Percentiles rank a stretch among this genome's conserved stretches.
phyloP scores from a whole-genome alignment of 192 early-diverging fungal genomes.

The Rhizoclosmatium globosum region DNA sequence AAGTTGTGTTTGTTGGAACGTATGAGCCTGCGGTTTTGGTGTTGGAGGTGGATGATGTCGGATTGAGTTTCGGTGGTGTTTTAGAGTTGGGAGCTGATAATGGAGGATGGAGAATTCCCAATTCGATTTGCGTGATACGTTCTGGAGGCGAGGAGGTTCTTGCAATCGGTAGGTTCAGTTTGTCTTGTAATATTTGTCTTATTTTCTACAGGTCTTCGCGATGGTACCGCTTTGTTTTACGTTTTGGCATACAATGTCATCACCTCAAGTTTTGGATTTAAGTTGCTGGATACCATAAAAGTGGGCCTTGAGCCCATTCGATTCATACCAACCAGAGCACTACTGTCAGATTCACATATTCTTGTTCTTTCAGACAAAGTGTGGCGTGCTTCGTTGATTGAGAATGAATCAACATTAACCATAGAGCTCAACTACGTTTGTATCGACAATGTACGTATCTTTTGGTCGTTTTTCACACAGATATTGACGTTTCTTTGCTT shows the following conservation, averaged over 20 bases:
- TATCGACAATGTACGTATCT: too few species aligned
- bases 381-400: not conserved
- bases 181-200: not conserved
- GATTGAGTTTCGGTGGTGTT: too few species aligned
- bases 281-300: not conserved
- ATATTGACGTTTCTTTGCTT: too few species aligned
- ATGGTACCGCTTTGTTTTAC: not conserved
- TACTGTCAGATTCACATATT: not conserved
- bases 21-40: not conserved
- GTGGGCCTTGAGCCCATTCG: slow-evolving; percentile 15
- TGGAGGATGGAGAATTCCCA: too few species aligned
- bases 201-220: not conserved
- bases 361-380: slow-evolving; percentile 5
- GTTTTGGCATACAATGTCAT: not conserved
- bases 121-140: too few species aligned
- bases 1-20: not conserved
- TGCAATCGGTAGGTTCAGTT: not conserved
- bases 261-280: not conserved
- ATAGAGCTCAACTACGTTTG: too few species aligned
- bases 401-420: too few species aligned
- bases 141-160: not conserved
- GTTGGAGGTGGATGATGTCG: not conserved
- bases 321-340: not conserved
- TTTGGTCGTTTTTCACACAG: too few species aligned
- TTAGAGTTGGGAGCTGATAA: too few species aligned